phyloP scores from a whole-genome alignment of 441 rosid genomes.

The Flueggea neowawraea region DNA sequence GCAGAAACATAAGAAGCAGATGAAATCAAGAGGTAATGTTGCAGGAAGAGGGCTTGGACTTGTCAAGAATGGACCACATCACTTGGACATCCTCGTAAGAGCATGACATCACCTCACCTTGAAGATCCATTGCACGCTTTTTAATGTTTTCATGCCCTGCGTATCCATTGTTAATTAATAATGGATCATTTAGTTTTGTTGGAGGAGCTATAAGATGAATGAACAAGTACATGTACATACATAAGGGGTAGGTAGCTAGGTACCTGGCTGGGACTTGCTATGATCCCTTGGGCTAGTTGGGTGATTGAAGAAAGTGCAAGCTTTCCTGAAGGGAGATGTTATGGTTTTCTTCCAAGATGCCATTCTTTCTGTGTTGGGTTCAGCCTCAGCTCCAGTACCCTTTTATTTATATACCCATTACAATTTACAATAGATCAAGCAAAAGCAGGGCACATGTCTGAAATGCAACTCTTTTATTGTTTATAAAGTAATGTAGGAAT shows the following conservation, averaged over 20 bases:
- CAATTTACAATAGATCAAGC: not conserved
- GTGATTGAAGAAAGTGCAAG: constrained; percentile 75
- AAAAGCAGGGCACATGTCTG: not conserved
- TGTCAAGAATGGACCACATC: constrained; percentile 97
- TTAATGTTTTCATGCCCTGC: constrained; percentile 42
- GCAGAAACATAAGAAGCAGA: not conserved
- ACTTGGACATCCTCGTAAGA: constrained; percentile 91
- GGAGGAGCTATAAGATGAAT: too few relatives aligned
- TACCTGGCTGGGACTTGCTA: constrained; percentile 38
- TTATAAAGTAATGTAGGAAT: not conserved
- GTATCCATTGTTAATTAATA: not conserved
- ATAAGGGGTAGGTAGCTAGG: not conserved
- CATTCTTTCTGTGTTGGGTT: constrained; percentile 25
- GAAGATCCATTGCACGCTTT: constrained; percentile 50
- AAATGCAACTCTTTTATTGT: too few relatives aligned
- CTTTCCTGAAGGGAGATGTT: constrained; percentile 72
- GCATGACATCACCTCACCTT: constrained; percentile 94
- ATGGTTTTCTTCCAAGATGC: constrained; percentile 90
- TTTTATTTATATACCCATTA: too few relatives aligned
- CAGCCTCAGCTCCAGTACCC: too few relatives aligned
- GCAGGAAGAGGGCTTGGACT: constrained; percentile 60
- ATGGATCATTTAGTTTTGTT: not conserved
- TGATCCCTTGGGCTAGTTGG: constrained; percentile 32
- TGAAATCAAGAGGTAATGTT: constrained; percentile 34
- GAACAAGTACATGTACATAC: too few relatives aligned